A percentile compares a stretch with the other conserved stretches of the same genome.
These are phyloP conservation scores for Arachnomyces sp. DNA, from an alignment of 2,329 filamentous ascomycete species.

Conservation along the genomic window DNA sequence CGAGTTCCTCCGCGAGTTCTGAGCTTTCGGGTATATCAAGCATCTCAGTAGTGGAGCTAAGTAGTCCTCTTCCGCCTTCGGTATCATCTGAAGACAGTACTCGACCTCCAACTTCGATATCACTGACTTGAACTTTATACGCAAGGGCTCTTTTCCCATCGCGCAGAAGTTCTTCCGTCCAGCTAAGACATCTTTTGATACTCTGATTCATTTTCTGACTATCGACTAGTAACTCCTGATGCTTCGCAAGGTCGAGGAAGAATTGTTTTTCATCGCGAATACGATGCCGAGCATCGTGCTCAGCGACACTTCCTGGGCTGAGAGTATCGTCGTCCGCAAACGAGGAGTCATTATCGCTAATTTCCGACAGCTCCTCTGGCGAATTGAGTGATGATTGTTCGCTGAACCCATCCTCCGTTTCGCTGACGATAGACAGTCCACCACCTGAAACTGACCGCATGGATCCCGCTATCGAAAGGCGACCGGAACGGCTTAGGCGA, in stretches of 20 bases:
- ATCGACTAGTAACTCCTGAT: slow-evolving; percentile 80
- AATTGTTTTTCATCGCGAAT: slow-evolving; percentile 73
- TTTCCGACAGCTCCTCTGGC: slow-evolving; percentile 31
- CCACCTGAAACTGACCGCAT: slow-evolving; percentile 40
- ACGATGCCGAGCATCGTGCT: slow-evolving; percentile 46
- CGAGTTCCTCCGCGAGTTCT: too few species aligned
- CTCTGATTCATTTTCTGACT: slow-evolving; percentile 95
- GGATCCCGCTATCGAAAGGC: slow-evolving; percentile 54
- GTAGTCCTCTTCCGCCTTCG: slow-evolving; percentile 25
- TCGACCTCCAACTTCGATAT: slow-evolving; percentile 73
- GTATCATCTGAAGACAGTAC: slow-evolving; percentile 58
- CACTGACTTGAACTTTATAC: slow-evolving; percentile 70
- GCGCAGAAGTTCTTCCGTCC: slow-evolving; percentile 83
- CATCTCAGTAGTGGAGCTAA: slow-evolving; percentile 24
- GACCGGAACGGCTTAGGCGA: slow-evolving; percentile 74
- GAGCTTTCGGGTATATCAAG: not conserved
- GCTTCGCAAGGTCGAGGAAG: slow-evolving; percentile 77
- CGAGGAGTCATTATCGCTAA: slow-evolving; percentile 30
- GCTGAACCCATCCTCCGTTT: slow-evolving; percentile 29
- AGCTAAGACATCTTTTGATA: slow-evolving; percentile 78
- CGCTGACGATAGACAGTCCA: slow-evolving; percentile 40
- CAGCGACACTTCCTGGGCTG: slow-evolving; percentile 26
- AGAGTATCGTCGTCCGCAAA: slow-evolving; percentile 30
- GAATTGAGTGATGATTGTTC: slow-evolving; percentile 24
- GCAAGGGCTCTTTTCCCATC: slow-evolving; percentile 82